Evolutionary conservation across 257 asterid species (phyloP).

Genomic region (Linaria vulgaris): DNA sequence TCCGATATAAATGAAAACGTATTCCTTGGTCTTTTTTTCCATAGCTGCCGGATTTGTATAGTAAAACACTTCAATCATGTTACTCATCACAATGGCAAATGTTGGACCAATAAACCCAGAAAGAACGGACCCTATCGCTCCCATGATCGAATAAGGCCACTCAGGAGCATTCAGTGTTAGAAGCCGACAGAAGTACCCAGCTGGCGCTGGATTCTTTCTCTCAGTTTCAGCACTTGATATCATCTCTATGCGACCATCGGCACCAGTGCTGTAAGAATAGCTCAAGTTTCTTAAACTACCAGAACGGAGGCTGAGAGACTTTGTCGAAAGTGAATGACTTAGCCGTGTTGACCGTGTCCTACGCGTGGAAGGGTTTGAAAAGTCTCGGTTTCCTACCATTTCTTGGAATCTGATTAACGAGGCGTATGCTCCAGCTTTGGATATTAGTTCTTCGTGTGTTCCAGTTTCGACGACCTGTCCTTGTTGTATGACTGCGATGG

Average conservation of each 20-base stretch:
- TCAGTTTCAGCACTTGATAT: slow-evolving; percentile 92
- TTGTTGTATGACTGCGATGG: slow-evolving; percentile 90
- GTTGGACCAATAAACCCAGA: slow-evolving; percentile 95
- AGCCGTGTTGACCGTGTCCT: slow-evolving; percentile 84
- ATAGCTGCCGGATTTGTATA: slow-evolving; percentile 64
- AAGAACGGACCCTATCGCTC: slow-evolving; percentile 89
- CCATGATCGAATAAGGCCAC: slow-evolving; percentile 96
- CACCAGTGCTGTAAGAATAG: slow-evolving; percentile 94
- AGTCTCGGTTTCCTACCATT: slow-evolving; percentile 81
- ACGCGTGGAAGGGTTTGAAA: slow-evolving; percentile 83
- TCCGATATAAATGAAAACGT: slow-evolving; percentile 82
- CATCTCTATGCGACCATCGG: slow-evolving; percentile 98
- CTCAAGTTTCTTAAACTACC: slow-evolving; percentile 87
- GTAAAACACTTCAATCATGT: slow-evolving; percentile 95
- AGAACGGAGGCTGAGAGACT: slow-evolving; percentile 94
- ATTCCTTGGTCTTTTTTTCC: slow-evolving; percentile 89
- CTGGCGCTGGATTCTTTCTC: slow-evolving; percentile 78
- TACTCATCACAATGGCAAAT: slow-evolving; percentile 91
- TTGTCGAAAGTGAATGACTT: slow-evolving; percentile 87
- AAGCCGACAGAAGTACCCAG: slow-evolving; percentile 79
- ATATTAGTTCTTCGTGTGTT: slow-evolving; percentile 82
- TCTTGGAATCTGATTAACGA: slow-evolving; percentile 85
- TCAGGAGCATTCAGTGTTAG: slow-evolving; percentile 91
- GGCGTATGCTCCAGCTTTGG: slow-evolving; percentile 88
- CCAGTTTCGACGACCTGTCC: slow-evolving; percentile 96